Conservation (phyloP, 768 basidiomycete genomes). For the Pluteus cervinus region DNA sequence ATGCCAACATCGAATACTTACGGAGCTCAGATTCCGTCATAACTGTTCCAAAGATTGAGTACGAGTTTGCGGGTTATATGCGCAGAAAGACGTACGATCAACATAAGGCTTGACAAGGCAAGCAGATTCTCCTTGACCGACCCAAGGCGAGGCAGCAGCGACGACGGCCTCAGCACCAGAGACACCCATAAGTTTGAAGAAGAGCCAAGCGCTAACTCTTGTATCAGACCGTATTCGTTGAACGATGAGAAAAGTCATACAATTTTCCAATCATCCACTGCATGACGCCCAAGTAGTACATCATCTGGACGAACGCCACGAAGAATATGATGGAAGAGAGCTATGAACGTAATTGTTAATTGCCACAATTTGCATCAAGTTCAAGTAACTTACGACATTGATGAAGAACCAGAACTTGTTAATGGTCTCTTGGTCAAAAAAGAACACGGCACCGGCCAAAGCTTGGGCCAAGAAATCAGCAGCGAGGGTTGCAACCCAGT, state of each 20-base stretch:
- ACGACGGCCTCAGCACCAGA: constrained; percentile 96
- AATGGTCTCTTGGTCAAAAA: constrained; percentile 67
- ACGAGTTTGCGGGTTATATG: constrained; percentile 2
- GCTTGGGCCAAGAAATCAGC: constrained; percentile 73
- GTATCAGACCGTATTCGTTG: not conserved
- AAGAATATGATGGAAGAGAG: constrained; percentile 87
- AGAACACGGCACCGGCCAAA: constrained; percentile 69
- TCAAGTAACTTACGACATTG: constrained; percentile 47
- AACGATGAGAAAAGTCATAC: constrained; percentile 30
- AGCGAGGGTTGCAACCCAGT: constrained; percentile 75
- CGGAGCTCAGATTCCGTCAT: constrained; percentile 88
- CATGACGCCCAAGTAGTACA: constrained; percentile 89
- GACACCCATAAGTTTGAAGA: constrained; percentile 86
- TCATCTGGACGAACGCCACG: constrained; percentile 87
- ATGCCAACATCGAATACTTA: constrained; percentile 14
- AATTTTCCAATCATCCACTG: constrained; percentile 90
- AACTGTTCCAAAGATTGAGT: constrained; percentile 21
- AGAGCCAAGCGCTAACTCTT: constrained; percentile 72
- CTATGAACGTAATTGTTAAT: constrained; percentile 23
- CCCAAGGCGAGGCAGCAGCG: constrained; percentile 89
- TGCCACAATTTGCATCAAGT: constrained; percentile 3
- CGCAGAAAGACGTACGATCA: constrained; percentile 35
- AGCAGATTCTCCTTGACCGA: constrained; percentile 85
- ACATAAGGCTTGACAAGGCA: constrained; percentile 83
- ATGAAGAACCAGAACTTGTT: constrained; percentile 81